Conservation (phyloP, 805 yeast species). For the Pichia exigua region DNA sequence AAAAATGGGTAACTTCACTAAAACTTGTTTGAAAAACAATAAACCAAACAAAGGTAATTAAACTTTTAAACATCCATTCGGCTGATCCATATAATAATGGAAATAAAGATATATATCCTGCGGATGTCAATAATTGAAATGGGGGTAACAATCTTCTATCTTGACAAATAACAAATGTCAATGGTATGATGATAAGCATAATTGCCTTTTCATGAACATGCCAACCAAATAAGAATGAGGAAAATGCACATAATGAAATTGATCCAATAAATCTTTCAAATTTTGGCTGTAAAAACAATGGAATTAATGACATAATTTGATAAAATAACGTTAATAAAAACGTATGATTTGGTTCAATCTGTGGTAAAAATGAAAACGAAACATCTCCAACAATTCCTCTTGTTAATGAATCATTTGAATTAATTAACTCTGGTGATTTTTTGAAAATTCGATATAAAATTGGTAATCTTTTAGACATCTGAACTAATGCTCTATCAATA, state of each 20-base stretch:
- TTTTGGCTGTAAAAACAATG: slow-evolving; percentile 62
- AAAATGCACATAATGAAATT: slow-evolving; percentile 80
- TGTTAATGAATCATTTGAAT: slow-evolving; percentile 33
- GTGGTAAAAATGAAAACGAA: slow-evolving; percentile 71
- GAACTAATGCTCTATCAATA: slow-evolving; percentile 60
- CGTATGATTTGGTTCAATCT: slow-evolving; percentile 69
- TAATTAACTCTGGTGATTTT: background rate
- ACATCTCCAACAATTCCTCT: slow-evolving; percentile 92
- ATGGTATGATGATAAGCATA: slow-evolving; percentile 81
- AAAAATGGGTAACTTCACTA: slow-evolving; percentile 52
- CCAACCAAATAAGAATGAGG: slow-evolving; percentile 95
- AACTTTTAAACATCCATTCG: slow-evolving; percentile 69
- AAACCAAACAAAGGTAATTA: slow-evolving; percentile 81
- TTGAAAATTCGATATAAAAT: slow-evolving; percentile 11
- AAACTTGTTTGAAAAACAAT: slow-evolving; percentile 66
- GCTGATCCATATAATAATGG: slow-evolving; percentile 77
- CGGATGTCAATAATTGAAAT: slow-evolving; percentile 60
- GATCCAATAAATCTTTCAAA: slow-evolving; percentile 76
- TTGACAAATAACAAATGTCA: slow-evolving; percentile 62
- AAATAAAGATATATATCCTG: slow-evolving; percentile 83
- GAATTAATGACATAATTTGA: slow-evolving; percentile 70
- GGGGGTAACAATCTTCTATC: slow-evolving; percentile 68
- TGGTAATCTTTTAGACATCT: slow-evolving; percentile 22
- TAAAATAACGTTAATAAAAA: slow-evolving; percentile 77
- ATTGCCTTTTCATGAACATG: slow-evolving; percentile 98